These are phyloP conservation scores for Plectranthus barbatus DNA, from an alignment of 257 asterid species.

Conservation along the genomic window DNA sequence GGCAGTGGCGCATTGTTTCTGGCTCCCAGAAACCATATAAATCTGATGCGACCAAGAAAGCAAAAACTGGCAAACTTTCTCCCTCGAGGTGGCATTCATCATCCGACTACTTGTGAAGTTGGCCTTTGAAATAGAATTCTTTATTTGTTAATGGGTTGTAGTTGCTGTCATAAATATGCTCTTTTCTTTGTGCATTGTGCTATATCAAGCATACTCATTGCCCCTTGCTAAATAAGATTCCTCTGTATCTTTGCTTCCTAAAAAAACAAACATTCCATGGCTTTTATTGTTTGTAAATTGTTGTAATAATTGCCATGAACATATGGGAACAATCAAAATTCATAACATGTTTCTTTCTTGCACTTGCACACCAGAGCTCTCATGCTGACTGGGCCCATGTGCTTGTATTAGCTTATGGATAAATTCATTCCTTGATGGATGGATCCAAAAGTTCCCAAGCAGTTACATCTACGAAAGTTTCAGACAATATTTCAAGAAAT, in stretches of 20 bases:
- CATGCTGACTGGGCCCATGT: too few relatives aligned
- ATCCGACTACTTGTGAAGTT: conserved; percentile 54
- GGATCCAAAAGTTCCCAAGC: conserved; percentile 47
- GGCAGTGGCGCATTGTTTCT: conserved; percentile 91
- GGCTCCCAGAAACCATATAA: conserved; percentile 95
- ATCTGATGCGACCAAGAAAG: conserved; percentile 67
- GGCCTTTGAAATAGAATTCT: conserved; percentile 8
- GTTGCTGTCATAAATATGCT: neutral
- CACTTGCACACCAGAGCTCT: too few relatives aligned
- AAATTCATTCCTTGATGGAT: too few relatives aligned
- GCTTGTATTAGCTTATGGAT: too few relatives aligned
- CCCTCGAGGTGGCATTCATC: conserved; percentile 45
- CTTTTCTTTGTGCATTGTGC: neutral
- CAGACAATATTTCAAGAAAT: conserved; percentile 21
- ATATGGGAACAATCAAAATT: neutral
- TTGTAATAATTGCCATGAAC: neutral
- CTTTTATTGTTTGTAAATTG: neutral
- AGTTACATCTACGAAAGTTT: conserved; percentile 19
- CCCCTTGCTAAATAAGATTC: neutral
- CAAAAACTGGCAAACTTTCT: conserved; percentile 47
- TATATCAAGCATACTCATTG: conserved; percentile 1
- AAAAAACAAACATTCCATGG: neutral
- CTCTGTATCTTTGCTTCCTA: neutral
- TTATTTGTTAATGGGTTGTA: conserved; percentile 2
- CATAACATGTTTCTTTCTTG: too few relatives aligned